phyloP scores from a whole-genome alignment of 352 stramenopile species.

The Phytophthora megakarya region DNA sequence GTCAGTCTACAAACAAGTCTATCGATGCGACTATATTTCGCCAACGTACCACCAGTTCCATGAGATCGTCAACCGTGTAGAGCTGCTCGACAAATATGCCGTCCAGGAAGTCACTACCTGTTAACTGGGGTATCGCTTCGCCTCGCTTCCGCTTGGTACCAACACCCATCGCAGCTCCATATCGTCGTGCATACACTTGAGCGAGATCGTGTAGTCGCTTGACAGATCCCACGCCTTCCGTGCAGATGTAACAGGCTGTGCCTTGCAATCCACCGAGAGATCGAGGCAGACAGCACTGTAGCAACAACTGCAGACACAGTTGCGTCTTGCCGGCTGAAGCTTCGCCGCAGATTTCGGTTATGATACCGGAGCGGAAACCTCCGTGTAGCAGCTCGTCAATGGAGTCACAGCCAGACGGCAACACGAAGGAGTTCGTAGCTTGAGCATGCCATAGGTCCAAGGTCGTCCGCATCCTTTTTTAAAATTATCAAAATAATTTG shows the following conservation, averaged over 20 bases:
- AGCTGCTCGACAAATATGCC: constrained; percentile 81
- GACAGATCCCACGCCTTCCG: constrained; percentile 71
- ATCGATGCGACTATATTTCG: neutral
- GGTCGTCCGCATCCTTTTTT: constrained; percentile 40
- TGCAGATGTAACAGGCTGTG: constrained; percentile 82
- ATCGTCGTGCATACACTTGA: constrained; percentile 51
- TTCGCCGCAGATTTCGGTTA: constrained; percentile 80
- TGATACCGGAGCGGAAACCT: constrained; percentile 66
- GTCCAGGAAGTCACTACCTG: constrained; percentile 59
- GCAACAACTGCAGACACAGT: constrained; percentile 73
- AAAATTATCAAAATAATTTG: no score
- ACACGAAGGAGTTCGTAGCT: constrained; percentile 30
- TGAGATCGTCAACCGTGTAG: constrained; percentile 67
- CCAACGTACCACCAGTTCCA: constrained; percentile 58
- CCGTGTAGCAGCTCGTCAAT: constrained; percentile 65
- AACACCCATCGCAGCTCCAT: constrained; percentile 33
- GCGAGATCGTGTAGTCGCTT: constrained; percentile 77
- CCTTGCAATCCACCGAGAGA: constrained; percentile 57
- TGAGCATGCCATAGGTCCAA: constrained; percentile 49
- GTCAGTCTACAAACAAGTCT: constrained; percentile 13
- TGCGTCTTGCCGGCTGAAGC: constrained; percentile 83
- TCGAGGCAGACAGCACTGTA: constrained; percentile 63
- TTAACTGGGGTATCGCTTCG: constrained; percentile 21
- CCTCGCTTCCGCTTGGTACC: constrained; percentile 55
- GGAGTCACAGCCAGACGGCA: constrained; percentile 59